Conservation (phyloP, 345 rosid species). For the Passiflora organensis region DNA sequence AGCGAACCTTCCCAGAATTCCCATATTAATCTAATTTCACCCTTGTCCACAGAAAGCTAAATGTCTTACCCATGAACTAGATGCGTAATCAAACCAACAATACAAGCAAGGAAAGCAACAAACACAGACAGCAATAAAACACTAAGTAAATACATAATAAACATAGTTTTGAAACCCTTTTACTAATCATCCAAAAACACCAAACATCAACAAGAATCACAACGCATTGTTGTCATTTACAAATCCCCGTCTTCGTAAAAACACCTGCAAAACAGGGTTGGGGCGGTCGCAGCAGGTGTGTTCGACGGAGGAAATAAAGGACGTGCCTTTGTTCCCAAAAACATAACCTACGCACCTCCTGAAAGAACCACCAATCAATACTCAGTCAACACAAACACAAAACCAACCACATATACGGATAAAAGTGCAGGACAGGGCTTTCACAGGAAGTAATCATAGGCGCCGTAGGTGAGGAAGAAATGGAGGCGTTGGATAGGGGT, state of each 20-base stretch:
- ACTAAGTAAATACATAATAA: too few relatives aligned
- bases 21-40: too few relatives aligned
- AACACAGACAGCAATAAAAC: not conserved
- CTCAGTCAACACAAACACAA: conserved; percentile 6
- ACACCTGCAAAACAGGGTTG: conserved; percentile 73
- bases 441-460: conserved; percentile 80
- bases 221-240: too few relatives aligned
- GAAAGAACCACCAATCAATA: conserved; percentile 4
- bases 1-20: too few relatives aligned
- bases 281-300: conserved; percentile 77
- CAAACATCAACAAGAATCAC: not conserved
- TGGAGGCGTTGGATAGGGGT: conserved; percentile 73
- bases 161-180: not conserved
- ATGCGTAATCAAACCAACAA: not conserved
- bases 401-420: not conserved
- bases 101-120: not conserved
- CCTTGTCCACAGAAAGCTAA: too few relatives aligned
- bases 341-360: conserved; percentile 58
- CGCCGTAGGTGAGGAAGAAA: conserved; percentile 77
- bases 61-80: too few relatives aligned
- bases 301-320: conserved; percentile 51
- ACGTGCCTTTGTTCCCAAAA: conserved; percentile 56
- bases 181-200: not conserved
- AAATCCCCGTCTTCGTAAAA: too few relatives aligned
- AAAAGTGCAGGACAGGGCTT: not conserved